Evolutionary conservation across 805 yeast genomes (phyloP).

Genomic region (Hagleromyces aurorensis): DNA sequence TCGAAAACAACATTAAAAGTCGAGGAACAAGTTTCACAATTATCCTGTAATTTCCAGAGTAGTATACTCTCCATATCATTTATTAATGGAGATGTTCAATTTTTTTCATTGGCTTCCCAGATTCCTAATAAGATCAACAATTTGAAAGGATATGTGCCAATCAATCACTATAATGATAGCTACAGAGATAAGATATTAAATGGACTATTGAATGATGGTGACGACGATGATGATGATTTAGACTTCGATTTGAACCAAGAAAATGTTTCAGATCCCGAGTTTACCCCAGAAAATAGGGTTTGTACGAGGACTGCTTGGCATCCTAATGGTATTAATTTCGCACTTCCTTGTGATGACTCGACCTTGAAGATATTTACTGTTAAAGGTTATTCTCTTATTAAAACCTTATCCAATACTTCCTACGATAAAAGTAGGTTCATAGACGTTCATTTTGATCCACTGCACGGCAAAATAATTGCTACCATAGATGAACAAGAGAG

Average conservation of each 20-base stretch:
- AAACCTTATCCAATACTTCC: slow-evolving; percentile 14
- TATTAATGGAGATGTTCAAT: slow-evolving; percentile 49
- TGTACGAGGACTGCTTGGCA: slow-evolving; percentile 62
- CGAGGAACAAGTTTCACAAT: slow-evolving; percentile 48
- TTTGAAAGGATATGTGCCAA: slow-evolving; percentile 34
- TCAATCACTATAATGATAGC: slow-evolving; percentile 20
- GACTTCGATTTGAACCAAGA: slow-evolving; percentile 33
- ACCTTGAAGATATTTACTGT: slow-evolving; percentile 38
- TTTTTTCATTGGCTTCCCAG: slow-evolving; percentile 46
- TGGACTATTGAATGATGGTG: slow-evolving; percentile 6
- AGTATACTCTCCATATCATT: slow-evolving; percentile 52
- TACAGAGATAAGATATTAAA: slow-evolving; percentile 20
- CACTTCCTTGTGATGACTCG: slow-evolving; percentile 50
- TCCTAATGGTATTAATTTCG: slow-evolving; percentile 58
- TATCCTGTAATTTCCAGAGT: slow-evolving; percentile 49
- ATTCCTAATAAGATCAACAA: slow-evolving; percentile 44
- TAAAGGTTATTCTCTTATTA: slow-evolving; percentile 20
- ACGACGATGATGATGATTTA: slow-evolving; percentile 36
- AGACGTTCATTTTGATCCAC: slow-evolving; percentile 52
- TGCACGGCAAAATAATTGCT: slow-evolving; percentile 51
- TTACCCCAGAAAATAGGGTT: slow-evolving; percentile 34
- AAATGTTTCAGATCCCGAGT: slow-evolving; percentile 28
- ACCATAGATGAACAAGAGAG: slow-evolving; percentile 44
- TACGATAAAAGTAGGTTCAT: slow-evolving; percentile 30
- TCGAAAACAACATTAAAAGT: slow-evolving; percentile 30